Evolutionary conservation across 2,329 filamentous ascomycete genomes (phyloP), one percentile per base, ranked within the genome.

Genomic region (Cladosporium austrohemisphaericum): DNA sequence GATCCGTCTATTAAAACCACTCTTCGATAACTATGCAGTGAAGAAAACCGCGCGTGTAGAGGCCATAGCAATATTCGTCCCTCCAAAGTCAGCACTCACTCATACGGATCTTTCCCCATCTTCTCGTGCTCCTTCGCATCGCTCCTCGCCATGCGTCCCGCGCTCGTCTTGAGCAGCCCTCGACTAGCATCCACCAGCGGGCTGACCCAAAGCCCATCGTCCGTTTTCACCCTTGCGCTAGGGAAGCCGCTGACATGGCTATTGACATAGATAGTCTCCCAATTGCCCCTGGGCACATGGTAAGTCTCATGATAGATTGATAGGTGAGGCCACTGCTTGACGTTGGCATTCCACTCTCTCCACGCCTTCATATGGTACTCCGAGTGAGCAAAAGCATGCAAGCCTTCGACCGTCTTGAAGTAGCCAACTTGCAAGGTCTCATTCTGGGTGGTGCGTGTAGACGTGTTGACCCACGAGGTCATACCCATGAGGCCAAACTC

Each of bases 281-380:
- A 78, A 7, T 65, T 64, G 3, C 70, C 3, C 64, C 43, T 61
- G 1, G 70, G 69, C 4, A 73, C 71, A 20, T 69, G 63, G 54
- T 76, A 80, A 0, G 73, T 71, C 69, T 82, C 79, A 58, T 83
- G 79, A 52, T 69, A 80, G 54, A 81, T 74, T 4, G 71, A 70
- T 19, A 81, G 57, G 53, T 77, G 68, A 20, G 59, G 56, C 32
- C 65, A 53, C 20, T 69, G 57, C 36, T 66, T 65, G 26, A 51
- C 37, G 5, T 59, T 60, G 43, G 58, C 61, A 47, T 70, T 68
- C 61, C 72, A 77, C 72, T 73, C 80, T 38, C 75, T 69, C 77
- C 76, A 78, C 0, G 63, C 72, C 29, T 68, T 60, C 10, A 72
- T 68, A 57, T 82, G 79, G 7, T 73, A 49, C 5, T 67, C 58